phyloP scores from a whole-genome alignment of 257 asterid species.

The Capsicum pubescens region DNA sequence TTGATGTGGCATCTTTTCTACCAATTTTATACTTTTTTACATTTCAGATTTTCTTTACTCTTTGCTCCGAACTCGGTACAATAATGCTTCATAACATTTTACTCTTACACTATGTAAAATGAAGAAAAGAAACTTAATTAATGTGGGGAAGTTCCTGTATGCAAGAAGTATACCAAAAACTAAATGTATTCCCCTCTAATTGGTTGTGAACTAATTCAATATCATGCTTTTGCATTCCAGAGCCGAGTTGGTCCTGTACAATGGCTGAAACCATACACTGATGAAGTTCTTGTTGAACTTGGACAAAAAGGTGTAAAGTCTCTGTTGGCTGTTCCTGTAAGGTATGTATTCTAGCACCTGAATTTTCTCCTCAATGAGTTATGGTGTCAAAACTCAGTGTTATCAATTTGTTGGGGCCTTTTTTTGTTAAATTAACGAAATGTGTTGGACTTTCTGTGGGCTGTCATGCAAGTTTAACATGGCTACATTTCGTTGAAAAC shows the following conservation, averaged over 20 bases:
- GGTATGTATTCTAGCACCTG: slow-evolving; percentile 45
- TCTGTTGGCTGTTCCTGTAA: slow-evolving; percentile 90
- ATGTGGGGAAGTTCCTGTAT: slow-evolving; percentile 12
- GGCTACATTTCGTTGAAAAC: background rate
- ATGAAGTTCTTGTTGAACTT: slow-evolving; percentile 94
- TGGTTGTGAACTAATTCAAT: slow-evolving; percentile 9
- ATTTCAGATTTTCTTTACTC: background rate
- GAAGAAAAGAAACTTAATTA: background rate
- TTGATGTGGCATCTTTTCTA: background rate
- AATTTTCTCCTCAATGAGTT: background rate
- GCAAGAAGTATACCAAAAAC: background rate
- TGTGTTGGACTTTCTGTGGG: background rate
- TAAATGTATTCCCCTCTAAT: background rate
- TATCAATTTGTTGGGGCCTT: background rate
- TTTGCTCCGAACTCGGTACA: background rate
- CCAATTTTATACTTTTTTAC: background rate
- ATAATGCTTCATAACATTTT: background rate
- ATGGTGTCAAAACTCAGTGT: background rate
- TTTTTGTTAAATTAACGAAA: background rate
- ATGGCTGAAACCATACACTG: slow-evolving; percentile 97
- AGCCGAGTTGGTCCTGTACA: slow-evolving; percentile 99
- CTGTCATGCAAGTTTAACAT: background rate
- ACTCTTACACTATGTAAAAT: background rate
- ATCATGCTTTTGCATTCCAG: slow-evolving; percentile 42
- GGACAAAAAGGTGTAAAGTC: slow-evolving; percentile 88